Evolutionary conservation across 805 yeast genomes (phyloP).

Genomic region (Saturnispora serradocipensis): DNA sequence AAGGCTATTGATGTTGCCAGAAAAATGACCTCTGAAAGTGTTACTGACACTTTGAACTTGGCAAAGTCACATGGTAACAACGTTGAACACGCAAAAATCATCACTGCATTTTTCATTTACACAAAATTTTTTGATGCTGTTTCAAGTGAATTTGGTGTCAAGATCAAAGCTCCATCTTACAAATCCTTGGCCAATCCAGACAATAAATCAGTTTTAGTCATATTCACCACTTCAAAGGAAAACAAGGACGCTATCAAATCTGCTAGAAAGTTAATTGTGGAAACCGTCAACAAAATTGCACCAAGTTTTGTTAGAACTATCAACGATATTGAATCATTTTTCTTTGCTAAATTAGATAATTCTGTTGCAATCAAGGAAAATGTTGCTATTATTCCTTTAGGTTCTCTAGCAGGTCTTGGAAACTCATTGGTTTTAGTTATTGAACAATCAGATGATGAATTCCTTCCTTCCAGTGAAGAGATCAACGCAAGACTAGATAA

Average conservation of each 20-base stretch:
- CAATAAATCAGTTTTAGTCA: slow-evolving; percentile 42
- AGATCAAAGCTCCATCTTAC: slow-evolving; percentile 39
- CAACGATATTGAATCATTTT: slow-evolving; percentile 58
- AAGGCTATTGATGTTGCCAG: slow-evolving; percentile 58
- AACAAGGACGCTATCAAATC: slow-evolving; percentile 39
- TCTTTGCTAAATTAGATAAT: slow-evolving; percentile 38
- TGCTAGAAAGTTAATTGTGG: slow-evolving; percentile 66
- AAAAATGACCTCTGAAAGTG: slow-evolving; percentile 46
- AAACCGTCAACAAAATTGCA: slow-evolving; percentile 59
- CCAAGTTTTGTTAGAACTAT: slow-evolving; percentile 55
- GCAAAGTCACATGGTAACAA: slow-evolving; percentile 84
- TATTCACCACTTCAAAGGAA: slow-evolving; percentile 46
- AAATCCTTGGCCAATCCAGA: slow-evolving; percentile 34
- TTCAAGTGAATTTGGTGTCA: slow-evolving; percentile 34
- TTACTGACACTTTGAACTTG: slow-evolving; percentile 66
- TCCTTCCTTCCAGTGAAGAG: slow-evolving; percentile 60
- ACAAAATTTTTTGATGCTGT: slow-evolving; percentile 39
- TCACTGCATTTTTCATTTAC: slow-evolving; percentile 57
- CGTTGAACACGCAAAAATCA: slow-evolving; percentile 61
- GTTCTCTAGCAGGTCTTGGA: slow-evolving; percentile 36
- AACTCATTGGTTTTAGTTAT: slow-evolving; percentile 47
- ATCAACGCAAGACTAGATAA: slow-evolving; percentile 42
- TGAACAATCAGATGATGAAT: slow-evolving; percentile 50
- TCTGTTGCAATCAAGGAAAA: slow-evolving; percentile 35
- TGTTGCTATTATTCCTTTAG: slow-evolving; percentile 53